Percentiles rank a stretch among this genome's conserved stretches.
Evolutionary conservation across 441 rosid genomes (phyloP).

Genomic region (Syzygium syzygioides): DNA sequence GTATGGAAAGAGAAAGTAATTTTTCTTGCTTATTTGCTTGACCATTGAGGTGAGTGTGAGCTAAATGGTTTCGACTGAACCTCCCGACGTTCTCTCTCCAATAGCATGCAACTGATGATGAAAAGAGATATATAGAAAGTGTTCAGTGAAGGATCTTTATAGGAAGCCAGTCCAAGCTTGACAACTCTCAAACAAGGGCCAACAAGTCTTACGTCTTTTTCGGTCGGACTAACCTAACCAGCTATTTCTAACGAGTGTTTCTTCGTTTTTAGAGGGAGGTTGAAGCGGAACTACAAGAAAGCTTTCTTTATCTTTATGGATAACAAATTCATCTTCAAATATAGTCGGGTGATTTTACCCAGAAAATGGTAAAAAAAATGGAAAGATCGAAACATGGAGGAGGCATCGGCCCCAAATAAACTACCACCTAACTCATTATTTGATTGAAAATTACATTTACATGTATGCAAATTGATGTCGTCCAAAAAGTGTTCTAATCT

Average conservation of each 20-base stretch:
- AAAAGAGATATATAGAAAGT: too few species aligned
- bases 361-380: neutral
- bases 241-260: too few species aligned
- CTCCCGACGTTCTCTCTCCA: too few species aligned
- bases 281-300: too few species aligned
- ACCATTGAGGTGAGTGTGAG: neutral
- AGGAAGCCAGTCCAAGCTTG: too few species aligned
- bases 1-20: neutral
- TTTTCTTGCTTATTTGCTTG: neutral
- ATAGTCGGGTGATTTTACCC: neutral
- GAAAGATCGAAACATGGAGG: neutral
- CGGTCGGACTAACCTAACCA: too few species aligned
- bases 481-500: neutral
- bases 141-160: too few species aligned
- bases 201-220: too few species aligned
- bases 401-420: neutral
- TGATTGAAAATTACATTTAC: neutral
- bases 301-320: neutral
- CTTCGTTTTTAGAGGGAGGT: too few species aligned
- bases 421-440: neutral
- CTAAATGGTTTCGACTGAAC: too few species aligned
- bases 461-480: neutral
- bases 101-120: too few species aligned
- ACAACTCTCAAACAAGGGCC: too few species aligned
- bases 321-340: neutral